Percentiles rank a stretch among this genome's conserved stretches.
Evolutionary conservation across 192 early-diverging fungal species (phyloP).

Genomic region (Glomus cerebriforme): DNA sequence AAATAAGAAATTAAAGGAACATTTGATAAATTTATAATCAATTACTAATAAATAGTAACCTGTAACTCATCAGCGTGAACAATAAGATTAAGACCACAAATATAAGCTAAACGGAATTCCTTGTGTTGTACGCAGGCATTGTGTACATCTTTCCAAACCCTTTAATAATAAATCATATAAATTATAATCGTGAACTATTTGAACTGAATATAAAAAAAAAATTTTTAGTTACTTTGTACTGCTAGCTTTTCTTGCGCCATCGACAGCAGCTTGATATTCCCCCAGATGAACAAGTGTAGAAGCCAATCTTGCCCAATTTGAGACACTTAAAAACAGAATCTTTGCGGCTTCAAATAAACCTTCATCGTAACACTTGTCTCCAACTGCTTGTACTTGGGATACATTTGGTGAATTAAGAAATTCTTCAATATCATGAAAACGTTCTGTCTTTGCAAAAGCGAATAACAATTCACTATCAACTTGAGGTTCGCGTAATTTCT

Average conservation of each 20-base stretch:
- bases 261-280: conserved; percentile 96
- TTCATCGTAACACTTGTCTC: conserved; percentile 94
- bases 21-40: not conserved
- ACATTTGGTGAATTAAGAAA: conserved; percentile 91
- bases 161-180: conserved; percentile 16
- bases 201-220: not conserved
- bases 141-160: conserved; percentile 99
- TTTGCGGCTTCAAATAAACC: conserved; percentile 92
- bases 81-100: conserved; percentile 95
- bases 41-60: not conserved
- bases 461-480: conserved; percentile 95
- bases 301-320: conserved; percentile 96
- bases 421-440: conserved; percentile 90
- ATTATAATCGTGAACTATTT: not conserved
- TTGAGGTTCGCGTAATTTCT: conserved; percentile 91
- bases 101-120: conserved; percentile 97
- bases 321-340: conserved; percentile 92
- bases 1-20: not conserved
- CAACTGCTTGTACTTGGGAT: conserved; percentile 89
- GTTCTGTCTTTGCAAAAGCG: conserved; percentile 94
- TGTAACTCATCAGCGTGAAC: conserved; percentile 98
- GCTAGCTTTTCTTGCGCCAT: conserved; percentile 98
- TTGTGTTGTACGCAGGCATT: conserved; percentile 91
- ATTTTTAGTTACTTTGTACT: conserved; percentile 71
- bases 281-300: conserved; percentile 94